Percentiles rank a stretch among this genome's conserved stretches.
Evolutionary conservation across 1,139 yeast genomes (phyloP).

Genomic region (Pneumocystis oryctolagi): DNA sequence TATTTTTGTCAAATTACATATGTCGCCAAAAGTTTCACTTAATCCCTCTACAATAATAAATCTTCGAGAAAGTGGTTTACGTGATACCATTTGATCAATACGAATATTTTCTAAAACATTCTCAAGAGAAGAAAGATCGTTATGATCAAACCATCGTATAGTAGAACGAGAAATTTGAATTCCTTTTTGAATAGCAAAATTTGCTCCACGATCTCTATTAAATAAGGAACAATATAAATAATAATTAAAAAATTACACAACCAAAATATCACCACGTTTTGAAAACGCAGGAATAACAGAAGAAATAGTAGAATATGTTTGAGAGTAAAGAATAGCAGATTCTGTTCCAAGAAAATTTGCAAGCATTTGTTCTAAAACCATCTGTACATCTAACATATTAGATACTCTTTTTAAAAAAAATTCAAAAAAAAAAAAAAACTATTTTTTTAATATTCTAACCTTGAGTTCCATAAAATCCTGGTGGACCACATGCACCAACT

Average conservation of each 20-base stretch:
- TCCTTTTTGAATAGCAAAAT: slow-evolving; percentile 74
- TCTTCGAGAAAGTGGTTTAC: slow-evolving; percentile 64
- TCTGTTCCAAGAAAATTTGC: slow-evolving; percentile 65
- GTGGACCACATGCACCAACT: slow-evolving; percentile 98
- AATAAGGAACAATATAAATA: background rate
- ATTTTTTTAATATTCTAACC: background rate
- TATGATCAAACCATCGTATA: slow-evolving; percentile 65
- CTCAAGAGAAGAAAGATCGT: slow-evolving; percentile 72
- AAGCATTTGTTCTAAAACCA: slow-evolving; percentile 59
- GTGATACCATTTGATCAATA: slow-evolving; percentile 24
- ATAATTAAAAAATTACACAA: slow-evolving; percentile 30
- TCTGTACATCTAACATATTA: slow-evolving; percentile 48
- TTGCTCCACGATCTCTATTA: slow-evolving; percentile 49
- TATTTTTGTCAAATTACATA: slow-evolving; percentile 55
- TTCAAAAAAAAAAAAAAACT: background rate
- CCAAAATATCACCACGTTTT: slow-evolving; percentile 85
- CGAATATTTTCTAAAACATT: slow-evolving; percentile 41
- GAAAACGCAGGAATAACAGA: slow-evolving; percentile 94
- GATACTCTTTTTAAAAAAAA: background rate
- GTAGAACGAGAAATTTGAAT: slow-evolving; percentile 74
- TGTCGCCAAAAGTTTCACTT: slow-evolving; percentile 68
- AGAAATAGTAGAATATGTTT: slow-evolving; percentile 80
- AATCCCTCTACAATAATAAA: slow-evolving; percentile 84
- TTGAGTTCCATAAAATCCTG: slow-evolving; percentile 92
- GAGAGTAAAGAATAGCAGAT: slow-evolving; percentile 74